Evolutionary conservation across 139 green algal genomes (phyloP), one percentile per base, ranked within the genome.

Genomic region (Ulvella scutata): DNA sequence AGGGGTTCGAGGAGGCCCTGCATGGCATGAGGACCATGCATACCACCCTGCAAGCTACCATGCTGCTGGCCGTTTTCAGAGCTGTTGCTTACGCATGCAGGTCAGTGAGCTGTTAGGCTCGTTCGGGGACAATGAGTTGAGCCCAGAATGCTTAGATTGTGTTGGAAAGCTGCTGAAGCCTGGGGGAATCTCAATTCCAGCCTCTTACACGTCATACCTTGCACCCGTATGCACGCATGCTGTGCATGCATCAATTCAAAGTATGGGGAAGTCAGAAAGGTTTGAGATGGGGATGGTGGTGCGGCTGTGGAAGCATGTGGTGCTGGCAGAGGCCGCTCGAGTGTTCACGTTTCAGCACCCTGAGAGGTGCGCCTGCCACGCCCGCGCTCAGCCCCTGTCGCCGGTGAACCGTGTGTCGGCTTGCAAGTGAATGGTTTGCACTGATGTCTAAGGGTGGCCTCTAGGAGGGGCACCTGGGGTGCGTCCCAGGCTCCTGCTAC

Each of bases 71-170:
- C 40, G 40, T 51, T 51, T 10, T 17, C 40, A 51, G 13, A 51
- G 40, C 21, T 20, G 40, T 59, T 59, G 40, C 40, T 0, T 29
- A 26, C 6, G 33, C 21, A 23, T 38, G 20, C 43, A 62, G 40
- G 20, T 89, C n/a, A 90, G 84, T 35, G 93, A 98, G 85, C 87
- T 98, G 78, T 83, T 98, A 72, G 95, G 95, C 3, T 95, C 86
- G 2, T 98, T 99, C 79, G 93, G 95, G 3, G 95, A 99, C 87
- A 99, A 99, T 75, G 95, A 99, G 87, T 85, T 99, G 38, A 93
- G 83, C 0, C 95, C 95, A 13, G 95, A 99, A 86, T 97, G 92
- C 78, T 82, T 96, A 37, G 91, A 96, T 62, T 90, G 91, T 21
- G 85, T 81, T 29, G 83, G 80, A 78, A 59, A 87, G 29, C 82